These are phyloP conservation scores for Candida xiaguanensis DNA, from an alignment of 805 yeast species.

Conservation along the genomic window DNA sequence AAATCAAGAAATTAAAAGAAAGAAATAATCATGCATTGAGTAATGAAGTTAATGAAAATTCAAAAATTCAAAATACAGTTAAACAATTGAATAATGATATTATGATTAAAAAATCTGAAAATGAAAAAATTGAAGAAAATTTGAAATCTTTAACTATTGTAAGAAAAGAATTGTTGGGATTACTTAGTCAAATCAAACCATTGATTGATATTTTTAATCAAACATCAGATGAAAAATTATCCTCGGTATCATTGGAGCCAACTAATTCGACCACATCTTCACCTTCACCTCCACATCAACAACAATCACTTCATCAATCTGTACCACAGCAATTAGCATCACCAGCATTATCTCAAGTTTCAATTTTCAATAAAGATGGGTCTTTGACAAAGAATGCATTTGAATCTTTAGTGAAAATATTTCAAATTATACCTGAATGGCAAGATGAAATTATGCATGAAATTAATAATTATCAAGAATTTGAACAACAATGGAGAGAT, in stretches of 20 bases:
- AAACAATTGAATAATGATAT: conserved; percentile 13
- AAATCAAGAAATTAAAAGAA: conserved; percentile 20
- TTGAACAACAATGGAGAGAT: conserved; percentile 30
- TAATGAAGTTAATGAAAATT: conserved; percentile 21
- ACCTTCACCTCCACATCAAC: conserved; percentile 3
- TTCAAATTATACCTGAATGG: conserved; percentile 33
- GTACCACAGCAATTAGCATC: conserved; percentile 4
- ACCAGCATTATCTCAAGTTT: conserved; percentile 1
- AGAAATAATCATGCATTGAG: conserved; percentile 20
- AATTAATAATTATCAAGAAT: conserved; percentile 18
- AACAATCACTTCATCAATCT: not conserved
- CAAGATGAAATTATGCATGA: conserved; percentile 26
- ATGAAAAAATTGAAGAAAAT: conserved; percentile 23
- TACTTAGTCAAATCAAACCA: conserved; percentile 20
- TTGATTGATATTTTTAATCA: conserved; percentile 21
- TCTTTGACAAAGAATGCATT: conserved; percentile 21
- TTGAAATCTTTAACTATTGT: conserved; percentile 19
- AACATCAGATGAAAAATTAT: conserved; percentile 1
- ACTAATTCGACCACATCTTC: not conserved
- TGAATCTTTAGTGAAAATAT: conserved; percentile 23
- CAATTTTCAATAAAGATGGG: conserved; percentile 30
- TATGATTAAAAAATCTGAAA: conserved; percentile 16
- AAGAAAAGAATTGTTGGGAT: conserved; percentile 17
- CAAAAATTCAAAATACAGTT: conserved; percentile 17
- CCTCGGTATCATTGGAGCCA: not conserved